Evolutionary conservation across 768 basidiomycete genomes (phyloP).

Genomic region (Sarcomyxa edulis): DNA sequence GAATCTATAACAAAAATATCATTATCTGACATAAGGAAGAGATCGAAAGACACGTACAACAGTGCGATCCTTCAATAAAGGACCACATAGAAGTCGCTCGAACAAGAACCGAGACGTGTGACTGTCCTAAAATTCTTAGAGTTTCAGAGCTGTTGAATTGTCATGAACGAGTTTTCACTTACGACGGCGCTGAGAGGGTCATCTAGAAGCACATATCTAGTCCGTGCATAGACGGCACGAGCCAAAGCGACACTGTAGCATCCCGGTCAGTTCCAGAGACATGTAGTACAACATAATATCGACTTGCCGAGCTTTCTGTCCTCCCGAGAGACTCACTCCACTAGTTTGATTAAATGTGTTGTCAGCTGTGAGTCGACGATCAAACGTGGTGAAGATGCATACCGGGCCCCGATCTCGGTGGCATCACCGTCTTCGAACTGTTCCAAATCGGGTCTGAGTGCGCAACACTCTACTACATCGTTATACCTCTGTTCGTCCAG

Average conservation of each 20-base stretch:
- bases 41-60: conserved; percentile 32
- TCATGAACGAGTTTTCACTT: conserved; percentile 22
- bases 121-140: conserved; percentile 54
- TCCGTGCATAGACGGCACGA: conserved; percentile 72
- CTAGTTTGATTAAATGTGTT: too few relatives aligned
- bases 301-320: conserved; percentile 72
- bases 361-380: too few relatives aligned
- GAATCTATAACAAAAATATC: conserved; percentile 30
- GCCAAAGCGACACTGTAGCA: conserved; percentile 66
- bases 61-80: conserved; percentile 61
- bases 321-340: conserved; percentile 74
- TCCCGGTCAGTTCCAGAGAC: background rate
- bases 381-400: too few relatives aligned
- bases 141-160: too few relatives aligned
- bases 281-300: background rate
- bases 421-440: conserved; percentile 83
- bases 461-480: conserved; percentile 79
- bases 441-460: conserved; percentile 73
- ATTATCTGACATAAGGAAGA: background rate
- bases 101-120: conserved; percentile 61
- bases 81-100: conserved; percentile 61
- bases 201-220: conserved; percentile 69
- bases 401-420: conserved; percentile 79
- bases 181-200: conserved; percentile 82
- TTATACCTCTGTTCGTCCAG: conserved; percentile 72